Base-by-base conservation (phyloP, 768 basidiomycete genomes). In the Amanita molliuscula region DNA sequence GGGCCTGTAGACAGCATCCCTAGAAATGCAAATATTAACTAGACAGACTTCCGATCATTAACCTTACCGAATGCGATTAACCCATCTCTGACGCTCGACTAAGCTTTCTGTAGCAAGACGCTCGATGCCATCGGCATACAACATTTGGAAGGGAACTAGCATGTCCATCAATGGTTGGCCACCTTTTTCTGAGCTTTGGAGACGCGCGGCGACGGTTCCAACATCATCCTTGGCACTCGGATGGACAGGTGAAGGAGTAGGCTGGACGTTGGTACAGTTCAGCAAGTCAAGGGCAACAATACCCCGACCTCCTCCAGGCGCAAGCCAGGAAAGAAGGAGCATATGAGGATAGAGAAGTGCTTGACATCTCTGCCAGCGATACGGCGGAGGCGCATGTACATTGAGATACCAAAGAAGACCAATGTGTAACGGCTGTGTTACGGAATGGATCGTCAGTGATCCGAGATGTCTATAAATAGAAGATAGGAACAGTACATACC, bases 331-430 rank as follows among this genome's bases (percentile, higher is more conserved):
- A 3, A 96, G 73, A 2, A 93, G 67, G 2, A 96, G 73, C 68
- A 87, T 82, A 54, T 88, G 79, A n/a, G 80, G 88, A 59, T 87
- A 94, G 1, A 88, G 71, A 41, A 89, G 71, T 0, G 83, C 90
- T 60, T 88, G 87, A 59, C 80, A 92, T 54, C 88, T 75, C 66
- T 82, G 79, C 88, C 86, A 90, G 52, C 74, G 67, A 63, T 82
- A 92, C 0, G 87, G 86, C 18, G 84, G 79, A 3, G 77, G 61
- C 0, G 85, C 83, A 59, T 96, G 93, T 0, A 95, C 93, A 50
- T 96, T 95, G 48, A 96, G 78, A 61, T 92, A 96, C 84, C 89
- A 95, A 0, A 96, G 67, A 11, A 82, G 69, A 11, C 93, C 93
- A 35, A 89, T 85, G 51, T 88, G 83, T 10, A 89, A 69, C 3